These are phyloP conservation scores for Cryptococcus deneoformans DNA, from an alignment of 1,284 basidiomycete genomes.

Conservation along the genomic window DNA sequence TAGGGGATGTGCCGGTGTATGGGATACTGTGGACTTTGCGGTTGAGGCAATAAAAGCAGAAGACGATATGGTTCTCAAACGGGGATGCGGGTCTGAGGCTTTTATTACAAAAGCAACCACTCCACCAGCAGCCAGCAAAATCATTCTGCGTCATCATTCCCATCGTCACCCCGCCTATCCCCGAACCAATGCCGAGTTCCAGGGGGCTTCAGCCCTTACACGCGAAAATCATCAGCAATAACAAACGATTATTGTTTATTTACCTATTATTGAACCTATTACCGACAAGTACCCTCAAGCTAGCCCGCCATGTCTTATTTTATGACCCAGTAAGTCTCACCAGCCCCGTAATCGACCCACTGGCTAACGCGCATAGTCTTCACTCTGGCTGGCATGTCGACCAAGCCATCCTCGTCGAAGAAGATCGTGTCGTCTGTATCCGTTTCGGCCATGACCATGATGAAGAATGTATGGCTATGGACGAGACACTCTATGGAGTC, in stretches of 20 bases:
- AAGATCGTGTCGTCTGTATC: constrained; percentile 91
- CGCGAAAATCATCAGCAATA: too few relatives aligned
- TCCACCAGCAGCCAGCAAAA: neutral
- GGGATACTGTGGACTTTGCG: neutral
- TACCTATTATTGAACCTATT: too few relatives aligned
- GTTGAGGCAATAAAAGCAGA: neutral
- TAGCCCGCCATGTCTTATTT: constrained; percentile 49
- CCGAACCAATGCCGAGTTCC: too few relatives aligned
- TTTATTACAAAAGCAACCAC: too few relatives aligned
- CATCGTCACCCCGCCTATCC: neutral
- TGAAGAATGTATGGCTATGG: constrained; percentile 97
- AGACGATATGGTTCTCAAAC: neutral
- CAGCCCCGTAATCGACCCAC: neutral
- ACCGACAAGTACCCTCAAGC: neutral
- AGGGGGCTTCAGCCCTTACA: too few relatives aligned
- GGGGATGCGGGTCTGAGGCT: neutral
- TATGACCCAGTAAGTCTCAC: constrained; percentile 50
- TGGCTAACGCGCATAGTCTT: constrained; percentile 50
- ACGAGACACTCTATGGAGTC: constrained; percentile 90
- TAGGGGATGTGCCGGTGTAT: too few relatives aligned
- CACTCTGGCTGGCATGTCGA: constrained; percentile 97
- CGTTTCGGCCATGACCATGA: constrained; percentile 97
- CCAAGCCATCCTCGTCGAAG: constrained; percentile 93
- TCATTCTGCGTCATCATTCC: neutral
- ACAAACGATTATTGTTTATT: too few relatives aligned